Evolutionary conservation across 139 green algal species (phyloP).

Genomic region (Deuterostichococcus epilithicus): DNA sequence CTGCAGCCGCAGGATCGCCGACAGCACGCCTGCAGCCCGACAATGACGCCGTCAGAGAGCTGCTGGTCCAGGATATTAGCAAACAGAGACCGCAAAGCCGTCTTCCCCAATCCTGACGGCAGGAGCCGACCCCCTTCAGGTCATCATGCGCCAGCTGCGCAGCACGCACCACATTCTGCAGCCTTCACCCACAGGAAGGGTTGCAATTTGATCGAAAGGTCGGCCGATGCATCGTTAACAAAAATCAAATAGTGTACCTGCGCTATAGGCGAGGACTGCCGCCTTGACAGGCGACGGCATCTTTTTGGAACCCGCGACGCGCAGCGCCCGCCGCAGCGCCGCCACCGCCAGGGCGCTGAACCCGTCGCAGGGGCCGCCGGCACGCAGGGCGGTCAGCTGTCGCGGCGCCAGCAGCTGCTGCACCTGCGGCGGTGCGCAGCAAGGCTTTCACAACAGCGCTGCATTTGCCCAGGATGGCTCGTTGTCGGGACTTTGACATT

Average conservation of each 20-base stretch:
- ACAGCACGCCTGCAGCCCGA: neutral
- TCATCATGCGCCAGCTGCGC: too few species aligned
- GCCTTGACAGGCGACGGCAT: constrained; percentile 16
- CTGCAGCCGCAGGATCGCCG: neutral
- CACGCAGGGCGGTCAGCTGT: neutral
- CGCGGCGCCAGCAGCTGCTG: constrained; percentile 11
- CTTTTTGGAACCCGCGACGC: constrained; percentile 35
- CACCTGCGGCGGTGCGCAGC: constrained; percentile 3
- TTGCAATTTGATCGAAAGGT: too few species aligned
- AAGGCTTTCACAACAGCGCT: too few species aligned
- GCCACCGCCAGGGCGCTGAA: constrained; percentile 35
- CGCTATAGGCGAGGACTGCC: constrained; percentile 17
- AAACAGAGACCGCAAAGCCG: too few species aligned
- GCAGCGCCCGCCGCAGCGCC: constrained; percentile 31
- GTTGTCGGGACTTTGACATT: too few species aligned
- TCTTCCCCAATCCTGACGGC: too few species aligned
- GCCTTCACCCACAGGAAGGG: neutral
- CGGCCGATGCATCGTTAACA: constrained; percentile 7
- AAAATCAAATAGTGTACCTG: neutral
- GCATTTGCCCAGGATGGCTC: too few species aligned
- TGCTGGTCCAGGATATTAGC: too few species aligned
- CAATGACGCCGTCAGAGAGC: neutral
- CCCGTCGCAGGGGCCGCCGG: neutral
- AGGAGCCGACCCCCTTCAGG: too few species aligned
- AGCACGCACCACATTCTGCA: too few species aligned